A percentile compares a stretch with the other conserved stretches of the same genome.
These are phyloP conservation scores for Globisporangium nunn DNA, from an alignment of 352 stramenopile species.

Conservation along the genomic window DNA sequence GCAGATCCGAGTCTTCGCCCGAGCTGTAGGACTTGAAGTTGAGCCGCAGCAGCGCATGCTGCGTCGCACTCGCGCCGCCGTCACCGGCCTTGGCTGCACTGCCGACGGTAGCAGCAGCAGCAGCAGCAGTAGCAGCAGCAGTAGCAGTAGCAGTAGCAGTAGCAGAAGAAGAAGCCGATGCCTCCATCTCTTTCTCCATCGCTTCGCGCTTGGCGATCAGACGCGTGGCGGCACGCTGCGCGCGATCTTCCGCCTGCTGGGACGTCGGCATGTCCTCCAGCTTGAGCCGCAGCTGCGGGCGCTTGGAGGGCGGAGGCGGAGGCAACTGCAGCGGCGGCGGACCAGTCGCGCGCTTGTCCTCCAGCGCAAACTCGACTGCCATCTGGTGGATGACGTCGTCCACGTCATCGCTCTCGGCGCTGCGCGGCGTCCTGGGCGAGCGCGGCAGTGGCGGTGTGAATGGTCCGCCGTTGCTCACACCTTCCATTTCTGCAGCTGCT, in stretches of 20 bases:
- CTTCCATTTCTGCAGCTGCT: not conserved
- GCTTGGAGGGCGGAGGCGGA: conserved; percentile 22
- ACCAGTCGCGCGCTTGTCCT: conserved; percentile 30
- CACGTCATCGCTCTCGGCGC: conserved; percentile 17
- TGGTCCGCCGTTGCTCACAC: not conserved
- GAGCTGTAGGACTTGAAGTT: conserved; percentile 72
- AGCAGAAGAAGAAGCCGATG: conserved; percentile 14
- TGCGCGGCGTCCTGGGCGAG: not conserved
- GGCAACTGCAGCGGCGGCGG: not conserved
- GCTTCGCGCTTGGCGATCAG: conserved; percentile 72
- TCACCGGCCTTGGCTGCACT: not conserved
- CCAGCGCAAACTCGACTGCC: conserved; percentile 33
- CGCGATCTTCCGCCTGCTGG: conserved; percentile 76
- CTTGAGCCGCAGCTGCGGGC: conserved; percentile 66
- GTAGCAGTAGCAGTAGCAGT: conserved; percentile 5
- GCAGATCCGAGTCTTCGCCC: conserved; percentile 51
- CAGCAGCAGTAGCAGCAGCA: conserved; percentile 9
- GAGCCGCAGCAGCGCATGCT: conserved; percentile 57
- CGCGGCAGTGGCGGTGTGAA: conserved; percentile 5
- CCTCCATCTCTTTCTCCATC: conserved; percentile 47
- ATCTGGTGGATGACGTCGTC: conserved; percentile 32
- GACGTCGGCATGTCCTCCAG: conserved; percentile 84
- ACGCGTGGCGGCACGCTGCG: conserved; percentile 61
- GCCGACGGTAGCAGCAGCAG: conserved; percentile 9
- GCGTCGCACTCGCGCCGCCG: conserved; percentile 39